Base-by-base conservation (phyloP, 306 rosid species). In the Prinsepia uniflora region DNA sequence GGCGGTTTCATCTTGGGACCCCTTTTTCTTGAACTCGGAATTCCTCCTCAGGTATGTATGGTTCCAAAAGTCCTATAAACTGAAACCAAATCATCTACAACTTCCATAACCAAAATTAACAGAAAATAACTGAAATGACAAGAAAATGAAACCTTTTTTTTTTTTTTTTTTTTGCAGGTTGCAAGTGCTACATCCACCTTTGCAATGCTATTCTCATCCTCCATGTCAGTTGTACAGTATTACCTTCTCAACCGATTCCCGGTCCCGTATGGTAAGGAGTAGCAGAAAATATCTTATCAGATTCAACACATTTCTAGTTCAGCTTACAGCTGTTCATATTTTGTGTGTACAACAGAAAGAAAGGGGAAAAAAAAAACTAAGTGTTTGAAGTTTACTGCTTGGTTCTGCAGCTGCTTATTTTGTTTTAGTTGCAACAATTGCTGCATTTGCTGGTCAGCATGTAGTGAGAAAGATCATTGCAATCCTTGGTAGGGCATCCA, bases 1-100 rank as follows among this genome's bases (percentile, higher is more conserved):
- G 96, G 96, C 22, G 93, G 96, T 53, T 90, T 90, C 78, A 86
- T 90, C 68, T 74, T 90, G 76, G 96, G 96, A 75, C 96, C 96
- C 67, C 83, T 90, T 67, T 90, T 90, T 76, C 86, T 90, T 17
- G 96, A 90, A 78, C 65, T 90, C 68, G 96, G 96, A 71, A 86
- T 90, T 78, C 96, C 96, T 55, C 96, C 96, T 64, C 92, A 89
- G 92, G 92, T 89, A 68, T 49, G 92, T 89, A 71, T 49, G 19
- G 58, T 67, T 56, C 41, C 0, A 24, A 30, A 15, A 49, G 54
- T 13, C 54, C 5, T 0, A n/a, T 7, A 55, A 7, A 6, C 60
- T 55, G 30, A 55, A 10, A 10, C 4, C 19, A 15, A 30, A 30
- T 59, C 64, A 59, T 59, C 64, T 6, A 34, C 14, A 59, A 59